These are phyloP conservation scores for Trifolium repens DNA, from an alignment of 306 rosid genomes.

Conservation along the genomic window DNA sequence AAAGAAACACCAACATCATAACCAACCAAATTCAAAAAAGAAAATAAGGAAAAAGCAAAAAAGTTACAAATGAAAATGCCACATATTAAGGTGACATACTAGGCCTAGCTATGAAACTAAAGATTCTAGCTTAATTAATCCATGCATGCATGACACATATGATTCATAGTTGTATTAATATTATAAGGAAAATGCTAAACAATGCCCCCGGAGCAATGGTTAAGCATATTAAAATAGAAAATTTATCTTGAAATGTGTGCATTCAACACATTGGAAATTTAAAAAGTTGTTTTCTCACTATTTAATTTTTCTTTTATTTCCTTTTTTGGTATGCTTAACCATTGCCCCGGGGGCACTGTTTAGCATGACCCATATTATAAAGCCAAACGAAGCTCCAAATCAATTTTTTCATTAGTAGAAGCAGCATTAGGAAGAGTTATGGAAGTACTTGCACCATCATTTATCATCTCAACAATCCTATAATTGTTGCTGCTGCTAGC, in stretches of 20 bases:
- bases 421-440: background rate
- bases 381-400: slow-evolving; percentile 34
- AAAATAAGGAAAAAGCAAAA: background rate
- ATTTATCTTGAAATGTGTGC: too few species aligned
- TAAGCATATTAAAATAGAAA: too few species aligned
- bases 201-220: too few species aligned
- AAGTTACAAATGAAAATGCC: background rate
- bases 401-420: slow-evolving; percentile 13
- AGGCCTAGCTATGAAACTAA: background rate
- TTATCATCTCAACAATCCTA: too few species aligned
- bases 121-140: background rate
- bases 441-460: background rate
- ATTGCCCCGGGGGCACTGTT: too few species aligned
- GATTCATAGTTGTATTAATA: background rate
- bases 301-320: too few species aligned
- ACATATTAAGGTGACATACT: background rate
- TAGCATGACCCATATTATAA: too few species aligned
- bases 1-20: background rate
- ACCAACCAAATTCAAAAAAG: too few species aligned
- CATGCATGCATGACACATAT: background rate
- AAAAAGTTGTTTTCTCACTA: too few species aligned
- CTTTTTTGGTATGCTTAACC: too few species aligned
- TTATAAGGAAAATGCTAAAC: too few species aligned
- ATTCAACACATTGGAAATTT: too few species aligned
- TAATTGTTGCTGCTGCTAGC: background rate